phyloP scores from a whole-genome alignment of 257 asterid genomes.

The Solanum chmielewskii region DNA sequence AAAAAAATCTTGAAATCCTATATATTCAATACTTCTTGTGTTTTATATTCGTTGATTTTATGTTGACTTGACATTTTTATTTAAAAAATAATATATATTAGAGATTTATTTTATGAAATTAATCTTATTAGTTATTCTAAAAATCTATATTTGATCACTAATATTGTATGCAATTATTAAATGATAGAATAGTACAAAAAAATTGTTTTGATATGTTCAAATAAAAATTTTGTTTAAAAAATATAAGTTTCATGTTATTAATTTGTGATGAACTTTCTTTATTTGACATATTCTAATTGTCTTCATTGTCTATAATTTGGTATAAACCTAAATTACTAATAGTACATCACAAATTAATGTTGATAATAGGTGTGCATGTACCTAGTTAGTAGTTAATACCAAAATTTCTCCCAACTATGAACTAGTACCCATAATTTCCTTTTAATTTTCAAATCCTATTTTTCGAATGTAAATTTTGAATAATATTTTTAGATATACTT shows the following conservation, averaged over 20 bases:
- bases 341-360: neutral
- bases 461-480: neutral
- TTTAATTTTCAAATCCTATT: neutral
- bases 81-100: neutral
- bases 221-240: too few species aligned
- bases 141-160: neutral
- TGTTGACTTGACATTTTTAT: neutral
- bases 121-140: neutral
- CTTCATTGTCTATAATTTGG: neutral
- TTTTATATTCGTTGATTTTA: neutral
- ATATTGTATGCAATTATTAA: neutral
- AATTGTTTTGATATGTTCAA: neutral
- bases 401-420: neutral
- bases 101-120: too few species aligned
- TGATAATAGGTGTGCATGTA: neutral
- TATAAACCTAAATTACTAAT: neutral
- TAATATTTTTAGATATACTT: neutral
- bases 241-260: too few species aligned
- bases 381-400: neutral
- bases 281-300: neutral
- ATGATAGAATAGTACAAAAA: neutral
- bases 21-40: neutral
- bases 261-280: neutral
- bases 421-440: neutral
- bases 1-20: neutral